These are phyloP conservation scores for Diaporthe ilicicola DNA, from an alignment of 2,329 filamentous ascomycete species.

Conservation along the genomic window DNA sequence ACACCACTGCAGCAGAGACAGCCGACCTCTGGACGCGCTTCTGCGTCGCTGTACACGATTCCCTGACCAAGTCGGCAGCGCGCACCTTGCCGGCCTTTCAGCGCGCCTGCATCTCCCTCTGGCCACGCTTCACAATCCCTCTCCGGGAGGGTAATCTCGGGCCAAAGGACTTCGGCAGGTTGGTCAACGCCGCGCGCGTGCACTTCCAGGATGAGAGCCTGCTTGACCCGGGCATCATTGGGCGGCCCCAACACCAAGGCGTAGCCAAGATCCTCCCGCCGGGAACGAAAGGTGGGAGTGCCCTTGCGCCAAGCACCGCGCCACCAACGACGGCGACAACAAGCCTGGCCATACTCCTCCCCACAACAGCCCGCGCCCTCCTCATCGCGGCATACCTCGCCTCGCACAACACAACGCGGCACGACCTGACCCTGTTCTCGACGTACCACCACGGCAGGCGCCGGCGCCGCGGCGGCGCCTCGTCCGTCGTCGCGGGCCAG, in stretches of 20 bases:
- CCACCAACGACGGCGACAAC: conserved; percentile 37
- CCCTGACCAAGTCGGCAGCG: conserved; percentile 80
- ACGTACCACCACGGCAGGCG: conserved; percentile 67
- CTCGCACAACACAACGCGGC: conserved; percentile 79
- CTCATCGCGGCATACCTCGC: conserved; percentile 82
- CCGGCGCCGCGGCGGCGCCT: conserved; percentile 57
- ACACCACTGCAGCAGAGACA: conserved; percentile 63
- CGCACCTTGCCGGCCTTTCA: conserved; percentile 80
- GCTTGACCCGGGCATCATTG: conserved; percentile 70
- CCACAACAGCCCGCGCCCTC: conserved; percentile 77
- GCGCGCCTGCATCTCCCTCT: conserved; percentile 76
- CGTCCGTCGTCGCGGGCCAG: conserved; percentile 44
- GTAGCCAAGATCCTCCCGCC: neutral
- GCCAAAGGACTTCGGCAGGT: conserved; percentile 82
- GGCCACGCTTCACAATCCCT: conserved; percentile 85
- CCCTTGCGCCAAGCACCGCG: neutral
- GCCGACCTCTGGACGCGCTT: conserved; percentile 82
- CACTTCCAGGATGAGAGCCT: conserved; percentile 79
- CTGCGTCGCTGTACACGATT: conserved; percentile 85
- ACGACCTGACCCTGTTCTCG: conserved; percentile 79
- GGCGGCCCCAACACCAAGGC: conserved; percentile 36
- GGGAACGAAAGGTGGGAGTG: neutral
- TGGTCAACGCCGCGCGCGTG: conserved; percentile 75
- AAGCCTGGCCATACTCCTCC: conserved; percentile 67
- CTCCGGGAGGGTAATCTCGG: conserved; percentile 77